A percentile compares a stretch with the other conserved stretches of the same genome.
Evolutionary conservation across 2,329 filamentous ascomycete species (phyloP).

Genomic region (Gremmenia infestans): DNA sequence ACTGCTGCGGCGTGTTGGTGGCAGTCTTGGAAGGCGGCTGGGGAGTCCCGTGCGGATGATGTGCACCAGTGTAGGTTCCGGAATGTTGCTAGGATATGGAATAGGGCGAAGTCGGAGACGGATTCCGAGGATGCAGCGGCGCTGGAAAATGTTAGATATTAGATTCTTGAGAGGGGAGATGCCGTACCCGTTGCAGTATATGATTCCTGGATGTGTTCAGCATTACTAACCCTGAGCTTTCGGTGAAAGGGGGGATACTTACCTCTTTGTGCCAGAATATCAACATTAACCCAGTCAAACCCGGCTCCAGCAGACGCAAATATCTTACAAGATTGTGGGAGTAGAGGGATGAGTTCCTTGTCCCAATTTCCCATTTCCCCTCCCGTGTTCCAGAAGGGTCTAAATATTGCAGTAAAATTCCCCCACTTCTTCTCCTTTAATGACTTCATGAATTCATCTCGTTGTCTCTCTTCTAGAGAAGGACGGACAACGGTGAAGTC

Average conservation of each 20-base stretch:
- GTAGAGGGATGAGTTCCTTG: slow-evolving; percentile 47
- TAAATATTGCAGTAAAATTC: slow-evolving; percentile 45
- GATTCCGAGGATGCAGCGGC: slow-evolving; percentile 66
- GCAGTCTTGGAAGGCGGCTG: slow-evolving; percentile 47
- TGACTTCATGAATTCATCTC: slow-evolving; percentile 44
- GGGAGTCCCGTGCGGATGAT: slow-evolving; percentile 21
- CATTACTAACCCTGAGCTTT: background rate
- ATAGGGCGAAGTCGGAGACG: slow-evolving; percentile 66
- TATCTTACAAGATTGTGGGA: slow-evolving; percentile 50
- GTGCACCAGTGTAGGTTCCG: slow-evolving; percentile 57
- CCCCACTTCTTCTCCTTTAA: slow-evolving; percentile 50
- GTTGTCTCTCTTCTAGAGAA: slow-evolving; percentile 43
- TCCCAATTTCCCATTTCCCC: slow-evolving; percentile 63
- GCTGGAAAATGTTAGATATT: slow-evolving; percentile 26
- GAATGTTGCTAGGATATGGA: slow-evolving; percentile 65
- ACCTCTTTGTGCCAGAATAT: slow-evolving; percentile 53
- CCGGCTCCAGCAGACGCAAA: slow-evolving; percentile 57
- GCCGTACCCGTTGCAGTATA: slow-evolving; percentile 60
- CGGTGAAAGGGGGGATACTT: background rate
- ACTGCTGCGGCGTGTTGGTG: slow-evolving; percentile 54
- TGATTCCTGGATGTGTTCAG: slow-evolving; percentile 39
- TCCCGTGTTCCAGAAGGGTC: slow-evolving; percentile 60
- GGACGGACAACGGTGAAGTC: slow-evolving; percentile 45
- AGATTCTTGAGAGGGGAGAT: background rate
- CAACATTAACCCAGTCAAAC: slow-evolving; percentile 59